Conservation (phyloP, 2,329 filamentous ascomycete species). For the Aspergillus pseudoterreus region DNA sequence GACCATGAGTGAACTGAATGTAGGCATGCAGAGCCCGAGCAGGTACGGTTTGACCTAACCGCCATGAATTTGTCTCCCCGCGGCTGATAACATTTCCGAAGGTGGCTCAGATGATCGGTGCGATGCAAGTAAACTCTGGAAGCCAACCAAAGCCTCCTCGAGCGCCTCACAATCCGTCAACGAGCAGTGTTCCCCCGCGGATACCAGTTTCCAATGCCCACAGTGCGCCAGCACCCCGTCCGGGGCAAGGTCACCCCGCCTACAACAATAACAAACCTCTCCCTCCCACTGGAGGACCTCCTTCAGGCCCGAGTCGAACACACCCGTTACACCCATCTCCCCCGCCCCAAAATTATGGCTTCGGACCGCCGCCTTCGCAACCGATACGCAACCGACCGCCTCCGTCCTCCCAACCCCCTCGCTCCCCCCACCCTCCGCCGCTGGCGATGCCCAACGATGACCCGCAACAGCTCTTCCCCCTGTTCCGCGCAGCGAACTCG, state of each 20-base stretch:
- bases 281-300: conserved; percentile 10
- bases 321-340: conserved; percentile 42
- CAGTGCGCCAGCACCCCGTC: conserved; percentile 15
- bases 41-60: conserved; percentile 43
- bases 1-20: conserved; percentile 11
- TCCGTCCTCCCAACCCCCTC: conserved; percentile 60
- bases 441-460: conserved; percentile 48
- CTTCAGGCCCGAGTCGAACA: conserved; percentile 25
- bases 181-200: conserved; percentile 24
- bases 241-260: conserved; percentile 10
- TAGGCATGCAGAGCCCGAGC: conserved; percentile 73
- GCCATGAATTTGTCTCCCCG: not conserved
- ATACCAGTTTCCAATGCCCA: conserved; percentile 23
- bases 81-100: conserved; percentile 16
- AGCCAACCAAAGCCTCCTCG: conserved; percentile 28
- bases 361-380: conserved; percentile 47
- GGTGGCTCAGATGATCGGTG: conserved; percentile 45
- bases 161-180: conserved; percentile 18
- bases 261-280: conserved; percentile 12
- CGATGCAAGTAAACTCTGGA: conserved; percentile 27
- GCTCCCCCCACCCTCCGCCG: conserved; percentile 57
- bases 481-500: conserved; percentile 87
- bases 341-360: conserved; percentile 47
- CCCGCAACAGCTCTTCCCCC: conserved; percentile 65
- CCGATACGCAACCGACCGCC: conserved; percentile 55